phyloP scores from a whole-genome alignment of 176 grass and related monocot species.

The Poa annua region DNA sequence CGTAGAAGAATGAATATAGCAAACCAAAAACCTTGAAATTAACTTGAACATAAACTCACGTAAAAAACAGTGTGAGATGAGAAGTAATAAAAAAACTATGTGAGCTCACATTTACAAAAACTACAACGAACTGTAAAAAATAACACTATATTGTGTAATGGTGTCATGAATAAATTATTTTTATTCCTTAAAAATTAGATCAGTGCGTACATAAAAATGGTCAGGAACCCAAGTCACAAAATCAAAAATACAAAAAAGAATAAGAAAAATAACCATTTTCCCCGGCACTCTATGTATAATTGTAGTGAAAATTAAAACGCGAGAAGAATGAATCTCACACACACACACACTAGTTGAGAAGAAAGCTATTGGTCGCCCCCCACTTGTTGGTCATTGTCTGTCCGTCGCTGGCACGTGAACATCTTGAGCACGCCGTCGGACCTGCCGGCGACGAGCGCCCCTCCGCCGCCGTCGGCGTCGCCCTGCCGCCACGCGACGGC shows the following conservation, averaged over 20 bases:
- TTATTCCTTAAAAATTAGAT: constrained; percentile 39
- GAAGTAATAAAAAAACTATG: no score
- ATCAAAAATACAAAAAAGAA: neutral
- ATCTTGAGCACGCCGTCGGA: constrained; percentile 65
- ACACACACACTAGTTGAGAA: neutral
- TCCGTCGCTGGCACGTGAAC: constrained; percentile 57
- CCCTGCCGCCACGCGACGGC: constrained; percentile 71
- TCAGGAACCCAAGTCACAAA: constrained; percentile 27
- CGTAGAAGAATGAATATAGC: no score
- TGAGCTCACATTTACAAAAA: no score
- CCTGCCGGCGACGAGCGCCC: constrained; percentile 62
- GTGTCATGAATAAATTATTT: neutral
- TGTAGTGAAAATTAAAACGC: neutral
- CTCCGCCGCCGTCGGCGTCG: constrained; percentile 1
- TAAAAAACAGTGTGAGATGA: no score
- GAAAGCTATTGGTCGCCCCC: neutral
- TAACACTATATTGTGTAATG: neutral
- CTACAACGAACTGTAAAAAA: no score
- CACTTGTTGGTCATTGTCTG: neutral
- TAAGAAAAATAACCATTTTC: neutral
- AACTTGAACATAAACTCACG: no score
- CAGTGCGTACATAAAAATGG: constrained; percentile 27
- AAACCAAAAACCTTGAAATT: no score
- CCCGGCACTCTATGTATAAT: neutral
- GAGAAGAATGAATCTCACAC: neutral